These are phyloP conservation scores for Camelina hispida DNA, from an alignment of 345 rosid genomes.

Conservation along the genomic window DNA sequence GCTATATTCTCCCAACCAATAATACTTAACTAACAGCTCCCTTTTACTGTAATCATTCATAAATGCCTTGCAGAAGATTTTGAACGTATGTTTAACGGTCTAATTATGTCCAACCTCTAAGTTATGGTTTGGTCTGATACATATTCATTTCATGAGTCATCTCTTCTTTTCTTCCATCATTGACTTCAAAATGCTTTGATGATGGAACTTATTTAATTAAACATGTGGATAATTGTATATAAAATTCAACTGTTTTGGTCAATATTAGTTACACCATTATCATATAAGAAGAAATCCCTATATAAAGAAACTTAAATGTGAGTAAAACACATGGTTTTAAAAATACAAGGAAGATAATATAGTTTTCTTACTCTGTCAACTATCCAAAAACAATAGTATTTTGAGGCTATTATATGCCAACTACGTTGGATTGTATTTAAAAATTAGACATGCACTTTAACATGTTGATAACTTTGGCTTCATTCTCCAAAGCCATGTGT, in stretches of 20 bases:
- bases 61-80: neutral
- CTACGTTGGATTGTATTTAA: too few species aligned
- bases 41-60: neutral
- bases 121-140: neutral
- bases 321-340: neutral
- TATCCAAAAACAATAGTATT: neutral
- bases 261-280: neutral
- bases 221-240: neutral
- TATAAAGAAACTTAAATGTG: neutral
- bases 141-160: neutral
- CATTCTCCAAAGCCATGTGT: slow-evolving; percentile 26
- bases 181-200: neutral
- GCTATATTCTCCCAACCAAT: neutral
- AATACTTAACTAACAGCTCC: neutral
- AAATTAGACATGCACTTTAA: too few species aligned
- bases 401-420: neutral
- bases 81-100: neutral
- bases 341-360: neutral
- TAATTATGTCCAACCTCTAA: too few species aligned
- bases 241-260: neutral
- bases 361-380: neutral
- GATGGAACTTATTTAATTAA: neutral
- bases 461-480: slow-evolving; percentile 7
- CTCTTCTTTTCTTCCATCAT: neutral
- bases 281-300: neutral